Conservation (phyloP, 371 early-diverging fungal genomes). For the Syncephalastrum sp. region DNA sequence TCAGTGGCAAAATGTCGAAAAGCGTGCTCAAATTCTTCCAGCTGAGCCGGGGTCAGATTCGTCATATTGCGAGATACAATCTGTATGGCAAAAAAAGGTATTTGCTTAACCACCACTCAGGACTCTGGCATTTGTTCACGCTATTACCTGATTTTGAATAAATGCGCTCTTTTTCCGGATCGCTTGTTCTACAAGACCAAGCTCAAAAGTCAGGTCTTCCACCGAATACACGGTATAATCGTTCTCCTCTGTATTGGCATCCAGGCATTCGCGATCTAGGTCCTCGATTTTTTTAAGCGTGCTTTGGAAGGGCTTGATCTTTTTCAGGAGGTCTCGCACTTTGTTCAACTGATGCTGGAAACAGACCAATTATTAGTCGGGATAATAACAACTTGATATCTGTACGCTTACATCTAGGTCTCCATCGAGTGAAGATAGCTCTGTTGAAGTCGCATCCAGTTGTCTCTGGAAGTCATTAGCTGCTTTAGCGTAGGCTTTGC, state of each 20-base stretch:
- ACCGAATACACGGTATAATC: slow-evolving; percentile 89
- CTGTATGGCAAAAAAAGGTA: slow-evolving; percentile 25
- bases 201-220: slow-evolving; percentile 87
- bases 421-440: slow-evolving; percentile 69
- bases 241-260: slow-evolving; percentile 91
- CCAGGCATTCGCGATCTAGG: slow-evolving; percentile 69
- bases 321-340: slow-evolving; percentile 54
- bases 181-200: slow-evolving; percentile 73
- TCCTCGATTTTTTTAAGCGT: slow-evolving; percentile 55
- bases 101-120: background rate
- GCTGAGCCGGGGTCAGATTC: slow-evolving; percentile 88
- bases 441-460: slow-evolving; percentile 65
- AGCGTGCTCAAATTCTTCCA: slow-evolving; percentile 90
- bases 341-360: slow-evolving; percentile 65
- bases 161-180: slow-evolving; percentile 85
- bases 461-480: slow-evolving; percentile 75
- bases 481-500: slow-evolving; percentile 69
- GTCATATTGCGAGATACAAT: slow-evolving; percentile 86
- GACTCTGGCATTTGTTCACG: background rate
- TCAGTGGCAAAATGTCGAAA: slow-evolving; percentile 90
- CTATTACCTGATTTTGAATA: slow-evolving; percentile 87
- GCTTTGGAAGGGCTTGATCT: slow-evolving; percentile 14
- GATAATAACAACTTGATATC: background rate
- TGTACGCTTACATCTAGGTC: slow-evolving; percentile 55
- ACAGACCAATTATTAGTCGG: background rate